Conservation (phyloP, 305 asterid species). For the Nicotiana rustica region DNA sequence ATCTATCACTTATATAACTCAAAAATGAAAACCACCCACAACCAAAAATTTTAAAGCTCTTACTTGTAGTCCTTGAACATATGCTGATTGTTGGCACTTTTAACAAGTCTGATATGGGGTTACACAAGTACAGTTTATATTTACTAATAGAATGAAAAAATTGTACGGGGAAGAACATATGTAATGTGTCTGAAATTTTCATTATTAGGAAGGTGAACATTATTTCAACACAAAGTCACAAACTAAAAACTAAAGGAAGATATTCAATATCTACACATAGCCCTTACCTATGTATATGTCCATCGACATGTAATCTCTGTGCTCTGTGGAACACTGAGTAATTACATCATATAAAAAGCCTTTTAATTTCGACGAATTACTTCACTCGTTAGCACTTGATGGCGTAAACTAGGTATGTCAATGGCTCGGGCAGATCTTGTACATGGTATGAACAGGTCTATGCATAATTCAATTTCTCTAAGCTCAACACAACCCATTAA, state of each 20-base stretch:
- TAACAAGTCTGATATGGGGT: background rate
- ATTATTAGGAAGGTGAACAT: background rate
- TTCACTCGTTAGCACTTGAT: background rate
- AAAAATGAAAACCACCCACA: background rate
- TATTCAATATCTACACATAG: background rate
- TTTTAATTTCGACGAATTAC: background rate
- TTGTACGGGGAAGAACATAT: background rate
- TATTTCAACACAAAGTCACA: background rate
- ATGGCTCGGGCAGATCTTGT: background rate
- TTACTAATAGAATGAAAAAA: background rate
- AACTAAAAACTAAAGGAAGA: background rate
- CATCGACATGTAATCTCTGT: background rate
- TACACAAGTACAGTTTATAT: background rate
- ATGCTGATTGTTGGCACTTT: background rate
- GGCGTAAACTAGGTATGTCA: background rate
- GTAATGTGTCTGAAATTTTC: background rate
- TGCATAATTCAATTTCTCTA: background rate
- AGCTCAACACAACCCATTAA: background rate
- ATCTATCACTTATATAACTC: too few species aligned
- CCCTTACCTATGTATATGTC: background rate
- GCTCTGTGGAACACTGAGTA: background rate
- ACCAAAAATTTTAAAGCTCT: background rate
- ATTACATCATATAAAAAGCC: background rate
- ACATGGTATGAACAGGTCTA: constrained; percentile 13
- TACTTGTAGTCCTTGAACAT: background rate